These are phyloP conservation scores for Krasilnikovozyma curviuscula DNA, from an alignment of 768 basidiomycete genomes.

Conservation along the genomic window DNA sequence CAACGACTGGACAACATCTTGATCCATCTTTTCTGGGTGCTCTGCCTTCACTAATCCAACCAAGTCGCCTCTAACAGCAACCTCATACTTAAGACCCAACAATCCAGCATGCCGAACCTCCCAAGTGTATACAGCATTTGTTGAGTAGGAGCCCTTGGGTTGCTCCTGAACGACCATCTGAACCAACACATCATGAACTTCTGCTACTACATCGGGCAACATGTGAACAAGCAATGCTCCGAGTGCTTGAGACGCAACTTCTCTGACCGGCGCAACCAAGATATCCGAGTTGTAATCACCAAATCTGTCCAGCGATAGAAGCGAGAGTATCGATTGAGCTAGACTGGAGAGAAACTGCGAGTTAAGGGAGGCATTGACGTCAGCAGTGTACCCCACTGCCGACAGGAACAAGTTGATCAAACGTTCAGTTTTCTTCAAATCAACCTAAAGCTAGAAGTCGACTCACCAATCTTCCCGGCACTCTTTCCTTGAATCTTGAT, in stretches of 20 bases:
- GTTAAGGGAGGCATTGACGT: constrained; percentile 3
- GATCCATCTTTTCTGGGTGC: constrained; percentile 15
- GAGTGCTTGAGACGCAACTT: constrained; percentile 84
- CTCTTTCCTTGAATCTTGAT: constrained; percentile 62
- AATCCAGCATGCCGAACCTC: constrained; percentile 95
- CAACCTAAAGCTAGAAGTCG: constrained; percentile 1
- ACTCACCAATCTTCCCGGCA: constrained; percentile 59
- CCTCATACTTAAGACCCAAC: constrained; percentile 91
- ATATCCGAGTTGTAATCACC: constrained; percentile 95
- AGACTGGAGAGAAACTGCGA: constrained; percentile 29
- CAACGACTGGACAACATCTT: constrained; percentile 2
- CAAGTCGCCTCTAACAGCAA: constrained; percentile 75
- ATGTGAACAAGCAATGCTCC: constrained; percentile 76
- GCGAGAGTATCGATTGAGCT: constrained; percentile 62
- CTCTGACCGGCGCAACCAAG: constrained; percentile 89
- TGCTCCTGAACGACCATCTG: constrained; percentile 80
- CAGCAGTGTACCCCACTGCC: constrained; percentile 1
- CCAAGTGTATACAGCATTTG: too few species aligned
- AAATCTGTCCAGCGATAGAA: constrained; percentile 91
- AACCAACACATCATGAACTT: constrained; percentile 64
- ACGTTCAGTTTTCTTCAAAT: not conserved
- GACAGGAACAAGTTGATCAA: not conserved
- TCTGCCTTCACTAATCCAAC: constrained; percentile 30
- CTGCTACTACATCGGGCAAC: constrained; percentile 54
- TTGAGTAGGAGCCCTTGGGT: constrained; percentile 17